Percentiles rank a stretch among this genome's conserved stretches.
These are phyloP conservation scores for Saccharum officinarum DNA, from an alignment of 176 grass and related monocot genomes.

Conservation along the genomic window DNA sequence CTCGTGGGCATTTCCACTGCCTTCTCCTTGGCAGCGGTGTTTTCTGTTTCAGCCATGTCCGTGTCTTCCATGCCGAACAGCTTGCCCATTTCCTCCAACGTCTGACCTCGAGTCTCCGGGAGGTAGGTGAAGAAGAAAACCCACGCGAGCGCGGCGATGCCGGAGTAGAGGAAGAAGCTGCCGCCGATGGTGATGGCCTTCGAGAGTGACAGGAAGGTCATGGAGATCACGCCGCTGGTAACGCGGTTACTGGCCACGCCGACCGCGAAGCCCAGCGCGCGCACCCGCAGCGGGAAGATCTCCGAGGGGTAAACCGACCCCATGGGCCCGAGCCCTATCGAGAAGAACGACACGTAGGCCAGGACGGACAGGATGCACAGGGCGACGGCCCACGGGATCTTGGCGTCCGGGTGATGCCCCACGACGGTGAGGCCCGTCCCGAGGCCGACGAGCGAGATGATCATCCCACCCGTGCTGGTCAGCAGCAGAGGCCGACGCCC, in stretches of 20 bases:
- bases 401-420: slow-evolving; percentile 22
- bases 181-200: slow-evolving; percentile 58
- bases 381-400: slow-evolving; percentile 44
- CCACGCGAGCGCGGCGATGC: slow-evolving; percentile 21
- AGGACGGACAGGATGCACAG: slow-evolving; percentile 53
- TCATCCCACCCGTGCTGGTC: slow-evolving; percentile 42
- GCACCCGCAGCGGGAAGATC: slow-evolving; percentile 65
- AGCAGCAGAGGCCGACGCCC: slow-evolving; percentile 63
- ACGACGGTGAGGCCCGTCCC: slow-evolving; percentile 51
- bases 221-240: slow-evolving; percentile 42
- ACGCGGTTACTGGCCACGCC: slow-evolving; percentile 55
- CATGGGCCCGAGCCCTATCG: slow-evolving; percentile 66
- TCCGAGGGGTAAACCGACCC: slow-evolving; percentile 56
- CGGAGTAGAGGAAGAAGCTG: slow-evolving; percentile 72
- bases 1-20: background rate
- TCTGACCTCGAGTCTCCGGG: slow-evolving; percentile 52
- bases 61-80: slow-evolving; percentile 40
- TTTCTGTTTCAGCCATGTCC: background rate
- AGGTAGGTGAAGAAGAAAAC: slow-evolving; percentile 58
- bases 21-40: background rate
- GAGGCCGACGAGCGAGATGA: slow-evolving; percentile 45
- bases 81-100: slow-evolving; percentile 56
- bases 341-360: slow-evolving; percentile 69
- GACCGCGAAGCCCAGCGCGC: slow-evolving; percentile 54
- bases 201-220: slow-evolving; percentile 72